phyloP scores from a whole-genome alignment of 2,329 filamentous ascomycete genomes.

The Colletotrichum trifolii region DNA sequence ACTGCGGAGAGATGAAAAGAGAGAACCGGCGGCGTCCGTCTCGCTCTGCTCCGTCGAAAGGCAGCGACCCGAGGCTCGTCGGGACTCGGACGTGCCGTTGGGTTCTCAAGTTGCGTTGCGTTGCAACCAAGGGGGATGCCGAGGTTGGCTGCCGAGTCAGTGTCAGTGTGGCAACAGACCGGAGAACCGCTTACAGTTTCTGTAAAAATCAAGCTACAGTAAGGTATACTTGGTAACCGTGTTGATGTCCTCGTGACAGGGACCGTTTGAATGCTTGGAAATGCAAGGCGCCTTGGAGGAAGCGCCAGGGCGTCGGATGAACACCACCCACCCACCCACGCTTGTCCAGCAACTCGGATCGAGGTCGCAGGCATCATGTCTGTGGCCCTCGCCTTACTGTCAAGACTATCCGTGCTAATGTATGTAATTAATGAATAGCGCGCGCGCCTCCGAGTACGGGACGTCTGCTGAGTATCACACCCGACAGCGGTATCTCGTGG shows the following conservation, averaged over 20 bases:
- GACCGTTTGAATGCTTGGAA: slow-evolving; percentile 24
- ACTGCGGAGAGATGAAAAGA: neutral
- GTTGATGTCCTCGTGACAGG: neutral
- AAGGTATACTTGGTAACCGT: neutral
- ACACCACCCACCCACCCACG: neutral
- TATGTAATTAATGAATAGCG: neutral
- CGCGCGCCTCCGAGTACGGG: slow-evolving; percentile 6
- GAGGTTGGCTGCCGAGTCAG: neutral
- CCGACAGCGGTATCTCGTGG: neutral
- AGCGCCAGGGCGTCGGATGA: slow-evolving; percentile 12
- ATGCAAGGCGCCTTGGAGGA: slow-evolving; percentile 10
- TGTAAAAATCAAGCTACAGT: neutral
- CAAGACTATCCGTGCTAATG: neutral
- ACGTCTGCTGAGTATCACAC: slow-evolving; percentile 6
- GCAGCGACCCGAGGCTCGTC: no score
- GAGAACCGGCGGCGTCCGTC: neutral
- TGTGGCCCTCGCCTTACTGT: neutral
- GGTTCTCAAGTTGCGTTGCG: neutral
- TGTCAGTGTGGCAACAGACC: no score
- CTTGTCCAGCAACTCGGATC: slow-evolving; percentile 24
- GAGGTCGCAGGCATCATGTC: slow-evolving; percentile 4
- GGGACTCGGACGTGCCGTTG: neutral
- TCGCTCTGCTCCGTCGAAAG: neutral
- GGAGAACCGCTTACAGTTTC: neutral
- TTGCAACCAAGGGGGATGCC: slow-evolving; percentile 1